Evolutionary conservation across 306 rosid species (phyloP), one percentile per base, ranked within the genome.

Genomic region (Abrus precatorius): DNA sequence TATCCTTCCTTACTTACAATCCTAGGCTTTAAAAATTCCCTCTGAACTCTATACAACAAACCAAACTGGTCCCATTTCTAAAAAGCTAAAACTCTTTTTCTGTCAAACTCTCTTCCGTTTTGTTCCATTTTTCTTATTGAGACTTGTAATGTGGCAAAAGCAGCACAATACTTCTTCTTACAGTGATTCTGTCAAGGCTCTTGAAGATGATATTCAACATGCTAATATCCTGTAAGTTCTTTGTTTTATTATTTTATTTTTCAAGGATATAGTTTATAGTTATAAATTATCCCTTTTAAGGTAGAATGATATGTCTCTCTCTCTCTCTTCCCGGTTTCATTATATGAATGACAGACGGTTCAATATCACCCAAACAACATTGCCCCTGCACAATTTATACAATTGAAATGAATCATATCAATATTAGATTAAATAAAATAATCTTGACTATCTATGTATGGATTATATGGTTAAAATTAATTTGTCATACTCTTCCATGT

Each of bases 181-280:
- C 62, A 84, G 75, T 88, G 91, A 88, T 72, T 92, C 93, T 76
- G 69, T 92, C 68, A 83, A 89, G 79, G 85, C 93, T 54, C 91
- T 92, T 49, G 91, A 92, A 90, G 92, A 87, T 69, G 90, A 92
- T 80, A 87, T 92, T 14, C 88, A 84, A 45, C 92, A 87, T 84
- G 95, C 95, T 82, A 90, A 90, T 75, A 75, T 66, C 83, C 56
- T 90, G 97, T 90, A 83, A 92, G 94, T 85, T 74, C 12, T 9
- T 67, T 64, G 7, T 34, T 76, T 27, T 44, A 6, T 7, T 54
- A 4, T 3, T 47, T 5, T 61, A 12, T 29, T 44, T 45, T 43
- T 45, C 8, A 67, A 11, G 29, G 5, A 6, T 32, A n/a, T 43
- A n/a, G 2, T 3, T 13, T 34, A 34, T 61, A 11, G 67, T 2